Evolutionary conservation across 2,329 filamentous ascomycete genomes (phyloP).

Genomic region (Periconia sp.): DNA sequence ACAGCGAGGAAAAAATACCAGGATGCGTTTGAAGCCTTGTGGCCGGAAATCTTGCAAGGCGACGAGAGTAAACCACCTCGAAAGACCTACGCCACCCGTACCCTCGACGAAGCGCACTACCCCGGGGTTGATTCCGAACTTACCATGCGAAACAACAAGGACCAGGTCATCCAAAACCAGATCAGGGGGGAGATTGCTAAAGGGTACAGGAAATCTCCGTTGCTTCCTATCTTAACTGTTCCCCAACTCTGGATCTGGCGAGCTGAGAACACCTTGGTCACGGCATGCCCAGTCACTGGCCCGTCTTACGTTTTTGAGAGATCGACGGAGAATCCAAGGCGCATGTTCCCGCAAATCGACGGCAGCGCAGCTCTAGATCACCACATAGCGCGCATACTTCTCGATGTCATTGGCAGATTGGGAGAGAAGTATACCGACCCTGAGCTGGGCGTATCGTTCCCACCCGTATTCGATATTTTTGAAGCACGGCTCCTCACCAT

Average conservation of each 20-base stretch:
- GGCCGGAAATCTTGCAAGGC: too few relatives aligned
- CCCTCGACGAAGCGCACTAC: too few relatives aligned
- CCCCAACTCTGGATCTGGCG: slow-evolving; percentile 7
- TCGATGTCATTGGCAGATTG: neutral
- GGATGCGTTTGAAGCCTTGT: too few relatives aligned
- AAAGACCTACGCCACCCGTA: too few relatives aligned
- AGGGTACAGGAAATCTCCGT: too few relatives aligned
- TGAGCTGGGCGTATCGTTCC: neutral
- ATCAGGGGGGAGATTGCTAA: too few relatives aligned
- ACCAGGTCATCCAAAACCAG: too few relatives aligned
- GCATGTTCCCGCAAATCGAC: neutral
- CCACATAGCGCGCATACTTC: neutral
- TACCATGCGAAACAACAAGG: too few relatives aligned
- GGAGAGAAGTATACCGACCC: neutral
- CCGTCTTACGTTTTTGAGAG: neutral
- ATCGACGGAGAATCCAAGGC: neutral
- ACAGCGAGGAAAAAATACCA: too few relatives aligned
- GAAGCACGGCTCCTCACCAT: slow-evolving; percentile 1
- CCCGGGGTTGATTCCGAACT: too few relatives aligned
- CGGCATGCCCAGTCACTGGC: neutral
- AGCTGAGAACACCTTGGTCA: neutral
- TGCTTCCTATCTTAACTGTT: neutral
- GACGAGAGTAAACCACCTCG: too few relatives aligned
- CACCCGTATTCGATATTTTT: slow-evolving; percentile 3
- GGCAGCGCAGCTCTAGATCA: neutral